Percentiles rank a stretch among this genome's conserved stretches.
These are phyloP conservation scores for Conticribra weissflogii DNA, from an alignment of 108 stramenopile genomes.

Conservation along the genomic window DNA sequence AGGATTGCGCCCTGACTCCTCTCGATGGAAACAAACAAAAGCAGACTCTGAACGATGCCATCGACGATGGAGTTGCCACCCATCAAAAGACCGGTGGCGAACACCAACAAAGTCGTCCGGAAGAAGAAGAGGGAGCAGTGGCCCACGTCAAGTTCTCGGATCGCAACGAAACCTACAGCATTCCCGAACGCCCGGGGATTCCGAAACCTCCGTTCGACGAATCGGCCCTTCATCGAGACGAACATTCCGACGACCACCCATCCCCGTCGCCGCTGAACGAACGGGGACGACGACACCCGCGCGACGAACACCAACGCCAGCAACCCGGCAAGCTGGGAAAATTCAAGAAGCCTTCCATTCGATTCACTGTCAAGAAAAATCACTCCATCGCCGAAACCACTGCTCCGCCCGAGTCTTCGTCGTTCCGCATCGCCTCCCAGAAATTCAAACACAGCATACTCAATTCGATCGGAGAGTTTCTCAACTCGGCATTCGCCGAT, in stretches of 20 bases:
- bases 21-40: slow-evolving; percentile 2
- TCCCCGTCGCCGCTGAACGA: neutral
- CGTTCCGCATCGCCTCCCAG: slow-evolving; percentile 25
- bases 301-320: neutral
- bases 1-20: slow-evolving; percentile 16
- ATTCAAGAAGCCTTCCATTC: neutral
- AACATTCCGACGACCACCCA: neutral
- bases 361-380: neutral
- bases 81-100: neutral
- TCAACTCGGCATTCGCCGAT: slow-evolving; percentile 41
- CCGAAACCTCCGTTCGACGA: neutral
- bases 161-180: slow-evolving; percentile 3
- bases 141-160: neutral
- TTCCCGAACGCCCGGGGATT: neutral
- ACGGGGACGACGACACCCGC: neutral
- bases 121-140: slow-evolving; percentile 3
- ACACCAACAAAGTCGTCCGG: neutral
- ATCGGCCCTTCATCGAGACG: neutral
- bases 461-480: slow-evolving; percentile 29
- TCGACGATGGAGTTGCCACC: neutral
- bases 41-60: slow-evolving; percentile 1
- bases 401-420: slow-evolving; percentile 32
- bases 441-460: slow-evolving; percentile 37
- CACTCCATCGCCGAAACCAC: slow-evolving; percentile 16
- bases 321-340: too few relatives aligned